Percentiles rank a stretch among this genome's conserved stretches.
Conservation (phyloP, 2,329 filamentous ascomycete genomes). For the Claviceps sp. region DNA sequence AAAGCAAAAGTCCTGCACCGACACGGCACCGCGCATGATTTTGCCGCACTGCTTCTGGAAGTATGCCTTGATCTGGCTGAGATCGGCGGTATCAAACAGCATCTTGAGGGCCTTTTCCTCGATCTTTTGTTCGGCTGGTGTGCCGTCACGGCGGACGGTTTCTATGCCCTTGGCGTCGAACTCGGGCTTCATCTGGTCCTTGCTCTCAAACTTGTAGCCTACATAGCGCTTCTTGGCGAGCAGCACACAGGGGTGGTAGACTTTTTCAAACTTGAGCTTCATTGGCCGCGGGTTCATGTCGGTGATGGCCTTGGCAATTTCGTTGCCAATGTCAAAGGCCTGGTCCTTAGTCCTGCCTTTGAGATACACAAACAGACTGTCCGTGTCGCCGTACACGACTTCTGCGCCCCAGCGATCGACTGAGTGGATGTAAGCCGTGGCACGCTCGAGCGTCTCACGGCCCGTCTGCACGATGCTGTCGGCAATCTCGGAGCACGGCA, state of each 20-base stretch:
- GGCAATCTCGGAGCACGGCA: slow-evolving; percentile 96
- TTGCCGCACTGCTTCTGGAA: slow-evolving; percentile 85
- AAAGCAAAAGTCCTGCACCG: slow-evolving; percentile 92
- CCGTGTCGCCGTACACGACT: slow-evolving; percentile 95
- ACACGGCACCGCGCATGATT: slow-evolving; percentile 79
- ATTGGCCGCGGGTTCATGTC: slow-evolving; percentile 80
- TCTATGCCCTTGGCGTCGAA: slow-evolving; percentile 99
- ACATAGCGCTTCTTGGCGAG: slow-evolving; percentile 97
- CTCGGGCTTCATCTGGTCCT: slow-evolving; percentile 61
- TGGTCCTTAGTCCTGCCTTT: slow-evolving; percentile 77
- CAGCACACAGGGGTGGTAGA: slow-evolving; percentile 89
- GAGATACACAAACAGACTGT: slow-evolving; percentile 83
- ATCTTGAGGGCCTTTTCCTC: slow-evolving; percentile 84
- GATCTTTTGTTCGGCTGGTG: slow-evolving; percentile 90
- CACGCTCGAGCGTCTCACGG: slow-evolving; percentile 84
- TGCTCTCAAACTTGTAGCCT: slow-evolving; percentile 87
- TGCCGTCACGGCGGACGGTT: slow-evolving; percentile 88
- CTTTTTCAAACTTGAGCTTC: slow-evolving; percentile 97
- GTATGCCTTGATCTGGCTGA: slow-evolving; percentile 78
- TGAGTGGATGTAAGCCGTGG: slow-evolving; percentile 85
- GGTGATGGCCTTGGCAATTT: slow-evolving; percentile 80
- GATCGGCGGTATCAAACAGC: slow-evolving; percentile 78
- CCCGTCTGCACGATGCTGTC: slow-evolving; percentile 97
- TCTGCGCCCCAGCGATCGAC: slow-evolving; percentile 82
- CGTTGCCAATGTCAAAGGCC: slow-evolving; percentile 83